Conservation (phyloP, 1,284 basidiomycete genomes). For the Microbotryomycetes sp. region DNA sequence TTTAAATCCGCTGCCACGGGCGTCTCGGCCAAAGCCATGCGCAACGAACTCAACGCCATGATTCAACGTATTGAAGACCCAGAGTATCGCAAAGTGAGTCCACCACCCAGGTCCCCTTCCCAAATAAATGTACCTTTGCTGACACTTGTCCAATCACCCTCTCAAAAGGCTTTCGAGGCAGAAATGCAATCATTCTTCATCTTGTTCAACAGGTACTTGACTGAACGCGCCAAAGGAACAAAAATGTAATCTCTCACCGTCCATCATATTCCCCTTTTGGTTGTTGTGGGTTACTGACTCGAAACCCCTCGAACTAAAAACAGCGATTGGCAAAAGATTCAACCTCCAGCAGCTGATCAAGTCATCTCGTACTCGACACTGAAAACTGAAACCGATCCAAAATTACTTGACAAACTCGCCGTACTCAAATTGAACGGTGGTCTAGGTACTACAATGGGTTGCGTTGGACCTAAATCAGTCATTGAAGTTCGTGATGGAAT, state of each 20-base stretch:
- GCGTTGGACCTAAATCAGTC: conserved; percentile 57
- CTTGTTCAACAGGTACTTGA: conserved; percentile 96
- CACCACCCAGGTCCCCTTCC: background rate
- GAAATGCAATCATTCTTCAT: conserved; percentile 99
- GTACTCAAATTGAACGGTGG: conserved; percentile 99
- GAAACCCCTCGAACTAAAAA: conserved; percentile 11
- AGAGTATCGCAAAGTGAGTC: conserved; percentile 68
- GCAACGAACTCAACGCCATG: conserved; percentile 94
- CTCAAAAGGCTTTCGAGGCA: conserved; percentile 70
- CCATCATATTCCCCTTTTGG: background rate
- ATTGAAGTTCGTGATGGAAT: conserved; percentile 53
- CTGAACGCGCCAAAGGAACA: conserved; percentile 87
- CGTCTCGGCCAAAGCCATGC: conserved; percentile 95
- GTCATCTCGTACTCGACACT: conserved; percentile 82
- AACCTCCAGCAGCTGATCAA: conserved; percentile 86
- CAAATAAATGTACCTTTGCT: background rate
- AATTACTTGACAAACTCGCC: conserved; percentile 85
- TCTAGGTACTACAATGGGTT: conserved; percentile 92
- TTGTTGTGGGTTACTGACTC: conserved; percentile 18
- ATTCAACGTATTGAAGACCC: conserved; percentile 72
- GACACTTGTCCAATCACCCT: background rate
- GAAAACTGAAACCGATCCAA: conserved; percentile 54
- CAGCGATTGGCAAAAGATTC: conserved; percentile 96
- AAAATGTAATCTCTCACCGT: conserved; percentile 65
- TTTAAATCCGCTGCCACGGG: conserved; percentile 88